Evolutionary conservation across 352 stramenopile species (phyloP).

Genomic region (Phytophthora boehmeriae): DNA sequence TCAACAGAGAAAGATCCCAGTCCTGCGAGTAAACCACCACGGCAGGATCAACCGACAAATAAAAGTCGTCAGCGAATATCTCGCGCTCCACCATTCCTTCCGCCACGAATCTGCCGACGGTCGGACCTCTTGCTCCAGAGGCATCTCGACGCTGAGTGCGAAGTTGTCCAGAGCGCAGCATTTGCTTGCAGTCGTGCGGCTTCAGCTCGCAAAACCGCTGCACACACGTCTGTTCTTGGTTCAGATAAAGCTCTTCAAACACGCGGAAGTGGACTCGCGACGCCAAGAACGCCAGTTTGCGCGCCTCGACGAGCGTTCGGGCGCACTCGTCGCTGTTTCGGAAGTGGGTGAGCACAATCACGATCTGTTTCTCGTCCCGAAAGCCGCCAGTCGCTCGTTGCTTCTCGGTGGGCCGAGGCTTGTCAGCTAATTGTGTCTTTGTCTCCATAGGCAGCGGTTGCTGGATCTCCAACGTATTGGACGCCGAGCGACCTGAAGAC

Average conservation of each 20-base stretch:
- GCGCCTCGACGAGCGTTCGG: slow-evolving; percentile 52
- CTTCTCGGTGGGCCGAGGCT: slow-evolving; percentile 18
- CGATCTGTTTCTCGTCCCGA: slow-evolving; percentile 72
- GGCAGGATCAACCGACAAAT: slow-evolving; percentile 70
- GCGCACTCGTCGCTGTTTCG: slow-evolving; percentile 65
- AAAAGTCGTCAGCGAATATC: slow-evolving; percentile 60
- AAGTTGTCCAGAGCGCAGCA: slow-evolving; percentile 63
- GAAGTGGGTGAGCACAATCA: slow-evolving; percentile 75
- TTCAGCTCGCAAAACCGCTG: slow-evolving; percentile 62
- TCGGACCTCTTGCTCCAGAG: slow-evolving; percentile 54
- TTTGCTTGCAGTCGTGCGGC: slow-evolving; percentile 44
- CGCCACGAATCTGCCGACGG: slow-evolving; percentile 59
- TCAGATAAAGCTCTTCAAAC: slow-evolving; percentile 74
- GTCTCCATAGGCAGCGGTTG: slow-evolving; percentile 22
- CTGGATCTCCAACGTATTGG: slow-evolving; percentile 27
- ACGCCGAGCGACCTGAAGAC: slow-evolving; percentile 33
- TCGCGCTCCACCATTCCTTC: slow-evolving; percentile 66
- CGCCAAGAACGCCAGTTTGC: slow-evolving; percentile 40
- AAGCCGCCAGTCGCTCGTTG: slow-evolving; percentile 41
- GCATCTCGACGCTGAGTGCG: slow-evolving; percentile 58
- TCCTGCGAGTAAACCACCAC: slow-evolving; percentile 68
- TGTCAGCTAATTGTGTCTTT: slow-evolving; percentile 18
- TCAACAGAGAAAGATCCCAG: slow-evolving; percentile 78
- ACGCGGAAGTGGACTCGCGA: slow-evolving; percentile 69
- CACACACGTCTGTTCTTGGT: slow-evolving; percentile 64